Conservation (phyloP, 1,284 basidiomycete genomes). For the Cryptococcus amylolentus region DNA sequence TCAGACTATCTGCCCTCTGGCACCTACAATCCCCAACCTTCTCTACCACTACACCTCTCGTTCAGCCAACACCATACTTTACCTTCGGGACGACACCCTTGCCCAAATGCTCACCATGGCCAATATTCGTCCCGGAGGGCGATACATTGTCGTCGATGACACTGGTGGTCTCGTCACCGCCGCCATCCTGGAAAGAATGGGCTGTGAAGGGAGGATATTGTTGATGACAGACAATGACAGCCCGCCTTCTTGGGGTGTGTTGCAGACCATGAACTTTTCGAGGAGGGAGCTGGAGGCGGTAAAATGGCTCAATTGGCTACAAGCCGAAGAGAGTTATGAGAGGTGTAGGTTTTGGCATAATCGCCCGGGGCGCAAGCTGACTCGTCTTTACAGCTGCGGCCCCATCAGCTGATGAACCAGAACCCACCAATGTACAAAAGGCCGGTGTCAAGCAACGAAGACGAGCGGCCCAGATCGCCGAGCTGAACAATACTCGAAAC, state of each 20-base stretch:
- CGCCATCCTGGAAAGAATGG: conserved; percentile 78
- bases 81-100: conserved; percentile 81
- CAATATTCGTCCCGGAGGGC: conserved; percentile 79
- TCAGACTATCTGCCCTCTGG: conserved; percentile 81
- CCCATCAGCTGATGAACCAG: not conserved
- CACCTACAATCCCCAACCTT: conserved; percentile 83
- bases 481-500: conserved; percentile 63
- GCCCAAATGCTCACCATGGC: conserved; percentile 81
- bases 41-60: conserved; percentile 69
- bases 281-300: conserved; percentile 60
- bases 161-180: conserved; percentile 85
- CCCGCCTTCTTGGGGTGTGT: conserved; percentile 84
- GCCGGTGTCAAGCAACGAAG: conserved; percentile 29
- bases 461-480: conserved; percentile 39
- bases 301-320: conserved; percentile 82
- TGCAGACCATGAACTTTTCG: conserved; percentile 82
- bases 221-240: conserved; percentile 87
- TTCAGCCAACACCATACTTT: conserved; percentile 74
- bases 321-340: conserved; percentile 66
- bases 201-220: conserved; percentile 75
- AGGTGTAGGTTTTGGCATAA: conserved; percentile 26
- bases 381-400: not conserved
- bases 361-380: not conserved
- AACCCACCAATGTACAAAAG: conserved; percentile 22
- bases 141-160: conserved; percentile 88